phyloP scores from a whole-genome alignment of 2,329 filamentous ascomycete species.

The Clonostachys chloroleuca region DNA sequence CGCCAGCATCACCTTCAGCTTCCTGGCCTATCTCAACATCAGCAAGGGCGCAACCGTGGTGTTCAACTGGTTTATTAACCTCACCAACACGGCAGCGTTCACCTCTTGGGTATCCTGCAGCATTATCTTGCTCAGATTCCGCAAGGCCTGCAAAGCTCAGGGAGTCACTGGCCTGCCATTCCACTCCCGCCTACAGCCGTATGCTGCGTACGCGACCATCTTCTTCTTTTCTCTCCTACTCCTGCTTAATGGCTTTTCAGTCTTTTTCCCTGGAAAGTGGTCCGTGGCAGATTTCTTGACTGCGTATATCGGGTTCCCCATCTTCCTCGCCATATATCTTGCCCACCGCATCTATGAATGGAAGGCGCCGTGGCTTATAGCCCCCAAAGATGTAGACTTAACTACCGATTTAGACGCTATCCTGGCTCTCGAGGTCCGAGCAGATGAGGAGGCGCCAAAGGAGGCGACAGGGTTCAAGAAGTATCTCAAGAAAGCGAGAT shows the following conservation, averaged over 20 bases:
- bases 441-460: no score
- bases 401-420: no score
- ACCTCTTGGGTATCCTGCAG: slow-evolving; percentile 67
- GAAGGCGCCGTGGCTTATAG: no score
- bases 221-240: slow-evolving; percentile 45
- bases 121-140: slow-evolving; percentile 66
- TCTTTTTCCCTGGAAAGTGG: slow-evolving; percentile 13
- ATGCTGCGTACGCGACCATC: slow-evolving; percentile 59
- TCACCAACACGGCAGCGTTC: slow-evolving; percentile 64
- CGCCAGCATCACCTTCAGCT: slow-evolving; percentile 46
- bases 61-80: slow-evolving; percentile 55
- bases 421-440: no score
- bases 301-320: slow-evolving; percentile 18
- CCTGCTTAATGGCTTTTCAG: slow-evolving; percentile 8
- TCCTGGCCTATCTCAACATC: slow-evolving; percentile 59
- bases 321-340: slow-evolving; percentile 8
- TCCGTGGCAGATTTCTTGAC: slow-evolving; percentile 16
- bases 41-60: slow-evolving; percentile 54
- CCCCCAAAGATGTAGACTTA: no score
- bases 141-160: slow-evolving; percentile 59
- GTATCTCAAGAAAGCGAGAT: no score
- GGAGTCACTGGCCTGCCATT: slow-evolving; percentile 65
- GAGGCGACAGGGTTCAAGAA: no score
- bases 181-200: slow-evolving; percentile 63
- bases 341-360: background rate